Evolutionary conservation across 768 basidiomycete species (phyloP), one percentile per base, ranked within the genome.

Genomic region (Mycena capillaripes): DNA sequence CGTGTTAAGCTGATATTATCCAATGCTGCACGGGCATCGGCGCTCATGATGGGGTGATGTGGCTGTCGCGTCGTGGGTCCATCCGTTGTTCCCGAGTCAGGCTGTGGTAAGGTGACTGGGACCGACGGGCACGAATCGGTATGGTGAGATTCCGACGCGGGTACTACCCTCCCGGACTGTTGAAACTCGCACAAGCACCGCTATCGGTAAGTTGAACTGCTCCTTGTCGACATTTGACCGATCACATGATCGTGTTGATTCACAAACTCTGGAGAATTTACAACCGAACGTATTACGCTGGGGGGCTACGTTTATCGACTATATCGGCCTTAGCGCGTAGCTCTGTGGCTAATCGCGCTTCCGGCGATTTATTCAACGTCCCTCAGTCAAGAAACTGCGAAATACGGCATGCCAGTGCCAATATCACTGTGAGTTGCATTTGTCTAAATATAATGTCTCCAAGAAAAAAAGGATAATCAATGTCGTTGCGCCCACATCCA

Each of bases 171-270:
- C 21, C 29, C 29, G 19, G 32, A 36, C 6, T 19, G 29, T 12
- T 36, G 32, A 53, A 53, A 53, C 27, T 23, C 21, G 19, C 21
- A n/a, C n/a, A 30, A 23, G 40, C 29, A 61, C 27, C 16, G 29
- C 42, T 46, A 44, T 16, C 40, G 27, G 19, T 1, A 6, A n/a
- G n/a, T n/a, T n/a, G n/a, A n/a, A n/a, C n/a, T n/a, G n/a, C n/a
- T n/a, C n/a, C n/a, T n/a, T 56, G 17, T 3, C 55, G 42, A 21
- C 16, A 44, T 12, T 32, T 14, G 11, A 34, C 30, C 34, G n/a
- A 62, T 48, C 60, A 62, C 60, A 62, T 62, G 60, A 62, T n/a
- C 44, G 60, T 12, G 60, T 62, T 46, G 21, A 32, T 4, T 30
- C 30, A 21, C 23, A 30, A 10, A 16, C 38, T 6, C 40, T 23